Evolutionary conservation across 495 filamentous ascomycete species (phyloP).

Genomic region (Neurospora intermedia): DNA sequence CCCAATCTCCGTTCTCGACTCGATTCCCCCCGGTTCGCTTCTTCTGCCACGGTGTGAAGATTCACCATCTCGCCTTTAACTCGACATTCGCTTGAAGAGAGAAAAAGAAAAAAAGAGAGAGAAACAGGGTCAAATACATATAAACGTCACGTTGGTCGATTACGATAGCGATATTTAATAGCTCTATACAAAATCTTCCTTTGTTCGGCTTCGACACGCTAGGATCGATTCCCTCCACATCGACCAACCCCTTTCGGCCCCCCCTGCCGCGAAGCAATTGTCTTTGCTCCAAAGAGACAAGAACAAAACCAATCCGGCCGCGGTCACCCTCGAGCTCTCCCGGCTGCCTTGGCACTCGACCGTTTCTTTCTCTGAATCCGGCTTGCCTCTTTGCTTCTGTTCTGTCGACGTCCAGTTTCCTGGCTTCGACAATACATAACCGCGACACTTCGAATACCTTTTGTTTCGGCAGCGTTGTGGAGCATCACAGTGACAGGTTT

Average conservation of each 20-base stretch:
- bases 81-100: constrained; percentile 17
- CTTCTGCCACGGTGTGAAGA: neutral
- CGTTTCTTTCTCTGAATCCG: constrained; percentile 19
- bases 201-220: constrained; percentile 10
- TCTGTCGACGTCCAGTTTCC: neutral
- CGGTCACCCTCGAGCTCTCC: neutral
- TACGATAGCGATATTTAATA: constrained; percentile 21
- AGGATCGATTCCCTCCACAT: neutral
- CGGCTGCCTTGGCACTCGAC: constrained; percentile 11
- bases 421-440: neutral
- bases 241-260: constrained; percentile 9
- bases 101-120: neutral
- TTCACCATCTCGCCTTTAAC: constrained; percentile 8
- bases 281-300: constrained; percentile 10
- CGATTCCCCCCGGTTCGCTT: neutral
- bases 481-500: neutral
- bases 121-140: neutral
- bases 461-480: neutral
- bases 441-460: neutral
- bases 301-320: neutral
- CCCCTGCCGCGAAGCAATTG: constrained; percentile 6
- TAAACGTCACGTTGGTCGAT: constrained; percentile 5
- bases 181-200: constrained; percentile 7
- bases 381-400: constrained; percentile 1
- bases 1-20: neutral